Conservation (phyloP, 2,329 filamentous ascomycete species). For the Myriosclerotinia curreyana region DNA sequence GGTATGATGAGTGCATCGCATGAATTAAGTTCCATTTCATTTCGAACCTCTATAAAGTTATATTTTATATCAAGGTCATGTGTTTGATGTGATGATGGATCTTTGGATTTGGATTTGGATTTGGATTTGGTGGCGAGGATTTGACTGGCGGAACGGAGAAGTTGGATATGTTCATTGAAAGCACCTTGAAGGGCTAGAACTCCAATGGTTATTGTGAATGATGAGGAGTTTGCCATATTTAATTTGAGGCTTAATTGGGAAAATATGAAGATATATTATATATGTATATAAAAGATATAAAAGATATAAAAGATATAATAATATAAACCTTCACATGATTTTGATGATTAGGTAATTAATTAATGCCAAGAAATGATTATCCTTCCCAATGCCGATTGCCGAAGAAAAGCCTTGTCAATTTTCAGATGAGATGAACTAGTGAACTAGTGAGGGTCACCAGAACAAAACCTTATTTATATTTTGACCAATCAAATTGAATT, state of each 20-base stretch:
- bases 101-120: too few species aligned
- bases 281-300: too few species aligned
- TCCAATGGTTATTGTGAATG: slow-evolving; percentile 49
- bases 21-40: slow-evolving; percentile 60
- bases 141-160: slow-evolving; percentile 67
- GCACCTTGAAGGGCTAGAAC: slow-evolving; percentile 83
- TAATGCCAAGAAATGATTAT: neutral
- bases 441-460: slow-evolving; percentile 17
- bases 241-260: neutral
- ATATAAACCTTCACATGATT: neutral
- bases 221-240: neutral
- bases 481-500: neutral
- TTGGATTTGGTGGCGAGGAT: slow-evolving; percentile 41
- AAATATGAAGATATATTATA: neutral
- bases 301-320: too few species aligned
- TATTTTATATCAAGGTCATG: slow-evolving; percentile 26
- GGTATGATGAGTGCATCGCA: slow-evolving; percentile 88
- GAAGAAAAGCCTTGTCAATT: too few species aligned
- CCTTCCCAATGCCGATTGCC: neutral
- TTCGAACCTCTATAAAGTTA: slow-evolving; percentile 75
- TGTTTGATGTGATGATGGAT: neutral
- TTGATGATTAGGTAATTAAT: neutral
- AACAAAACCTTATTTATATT: slow-evolving; percentile 8
- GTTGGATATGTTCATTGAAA: slow-evolving; percentile 80
- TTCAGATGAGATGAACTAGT: too few species aligned